These are phyloP conservation scores for Yamadazyma blattariae DNA, from an alignment of 1,139 yeast species.

Conservation along the genomic window DNA sequence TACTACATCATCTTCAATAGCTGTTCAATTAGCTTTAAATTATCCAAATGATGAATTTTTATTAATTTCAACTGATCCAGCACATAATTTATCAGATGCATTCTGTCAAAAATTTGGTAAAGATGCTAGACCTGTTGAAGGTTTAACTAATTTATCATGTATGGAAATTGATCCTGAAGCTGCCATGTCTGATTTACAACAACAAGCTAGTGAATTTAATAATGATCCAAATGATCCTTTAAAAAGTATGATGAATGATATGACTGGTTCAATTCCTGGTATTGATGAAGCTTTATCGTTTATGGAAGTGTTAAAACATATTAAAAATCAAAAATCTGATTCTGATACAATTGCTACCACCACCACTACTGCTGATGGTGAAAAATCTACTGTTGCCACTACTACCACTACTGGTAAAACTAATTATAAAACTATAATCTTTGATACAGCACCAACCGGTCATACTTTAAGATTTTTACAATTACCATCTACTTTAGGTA, in stretches of 20 bases:
- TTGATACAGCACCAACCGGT: slow-evolving; percentile 98
- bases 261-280: slow-evolving; percentile 95
- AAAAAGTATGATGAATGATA: slow-evolving; percentile 77
- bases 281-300: slow-evolving; percentile 96
- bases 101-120: slow-evolving; percentile 97
- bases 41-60: slow-evolving; percentile 80
- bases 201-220: slow-evolving; percentile 55
- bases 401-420: slow-evolving; percentile 26
- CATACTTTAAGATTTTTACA: slow-evolving; percentile 93
- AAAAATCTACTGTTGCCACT: slow-evolving; percentile 21
- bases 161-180: slow-evolving; percentile 99
- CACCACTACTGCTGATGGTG: slow-evolving; percentile 24
- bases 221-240: slow-evolving; percentile 59
- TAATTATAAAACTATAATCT: slow-evolving; percentile 79
- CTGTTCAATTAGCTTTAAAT: slow-evolving; percentile 82
- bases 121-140: slow-evolving; percentile 92
- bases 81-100: slow-evolving; percentile 95
- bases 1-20: slow-evolving; percentile 92
- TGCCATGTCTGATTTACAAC: slow-evolving; percentile 84
- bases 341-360: slow-evolving; percentile 22
- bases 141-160: slow-evolving; percentile 82
- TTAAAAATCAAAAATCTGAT: slow-evolving; percentile 63
- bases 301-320: slow-evolving; percentile 96
- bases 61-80: slow-evolving; percentile 95
- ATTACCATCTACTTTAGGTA: slow-evolving; percentile 87